Evolutionary conservation across 768 basidiomycete genomes (phyloP), one percentile per base, ranked within the genome.

Genomic region (Scleroderma citrinum): DNA sequence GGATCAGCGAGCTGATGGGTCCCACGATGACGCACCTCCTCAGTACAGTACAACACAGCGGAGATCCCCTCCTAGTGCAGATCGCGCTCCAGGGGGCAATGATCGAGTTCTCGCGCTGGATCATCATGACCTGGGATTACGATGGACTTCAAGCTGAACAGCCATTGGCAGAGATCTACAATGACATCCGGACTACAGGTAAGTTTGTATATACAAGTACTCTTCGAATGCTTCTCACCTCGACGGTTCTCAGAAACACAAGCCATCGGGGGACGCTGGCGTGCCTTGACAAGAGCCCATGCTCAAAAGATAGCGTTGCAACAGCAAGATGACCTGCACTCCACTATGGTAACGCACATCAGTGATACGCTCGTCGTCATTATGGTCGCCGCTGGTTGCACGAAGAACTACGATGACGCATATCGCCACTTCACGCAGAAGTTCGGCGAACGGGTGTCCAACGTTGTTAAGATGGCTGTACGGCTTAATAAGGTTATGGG

Each of bases 261-360:
- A 59, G 69, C 73, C 1, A 70, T 76, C 24, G 72, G 78, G 14
- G 80, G 78, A 43, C 68, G 74, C 23, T 82, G 80, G 80, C 72
- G 80, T 49, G 72, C 78, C 21, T 52, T 82, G 53, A 81, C 80
- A 23, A 69, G 75, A 44, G 63, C 66, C 23, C 75, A 80, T 46
- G 69, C 74, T 17, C 60, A 71, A 38, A 59, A 59, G 37, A 56
- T 57, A 2, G 59, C 58, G 17, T 52, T 68, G 3, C 65, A 64
- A n/a, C 66, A 64, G 16, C 66, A 68, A 17, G 59, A 61, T 23
- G 61, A 65, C 50, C 53, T 60, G 43, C 59, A 69, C 42, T 53
- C 53, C n/a, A 64, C 66, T 3, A 67, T 74, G 54, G 73, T 76
- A 35, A 61, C 76, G 13, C 70, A 76, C 26, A 67, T 76, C 46